Conservation (phyloP, 257 asterid genomes). For the Nicotiana tabacum region DNA sequence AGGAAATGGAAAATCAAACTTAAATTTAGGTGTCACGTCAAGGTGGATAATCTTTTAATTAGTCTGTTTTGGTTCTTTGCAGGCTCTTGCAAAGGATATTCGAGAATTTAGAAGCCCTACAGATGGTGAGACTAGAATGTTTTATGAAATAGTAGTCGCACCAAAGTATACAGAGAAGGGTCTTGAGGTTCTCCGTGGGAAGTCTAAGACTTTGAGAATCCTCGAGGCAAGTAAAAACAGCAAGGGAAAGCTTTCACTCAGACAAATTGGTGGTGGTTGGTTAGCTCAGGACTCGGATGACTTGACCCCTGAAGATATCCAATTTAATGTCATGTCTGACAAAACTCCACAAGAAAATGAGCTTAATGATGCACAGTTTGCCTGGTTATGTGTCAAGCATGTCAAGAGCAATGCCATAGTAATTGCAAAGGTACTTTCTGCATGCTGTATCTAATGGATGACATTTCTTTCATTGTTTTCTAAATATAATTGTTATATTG, state of each 20-base stretch:
- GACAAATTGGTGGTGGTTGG: slow-evolving; percentile 99
- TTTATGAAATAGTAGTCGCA: slow-evolving; percentile 90
- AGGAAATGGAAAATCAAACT: background rate
- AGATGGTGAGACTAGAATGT: slow-evolving; percentile 89
- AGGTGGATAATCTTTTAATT: background rate
- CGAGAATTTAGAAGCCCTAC: slow-evolving; percentile 93
- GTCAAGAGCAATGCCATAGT: slow-evolving; percentile 97
- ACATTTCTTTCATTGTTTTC: background rate
- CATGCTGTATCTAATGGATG: background rate
- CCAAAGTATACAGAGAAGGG: slow-evolving; percentile 81
- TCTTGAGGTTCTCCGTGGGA: slow-evolving; percentile 89
- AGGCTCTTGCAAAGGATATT: slow-evolving; percentile 90
- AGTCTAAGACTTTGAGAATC: slow-evolving; percentile 88
- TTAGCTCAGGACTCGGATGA: slow-evolving; percentile 96
- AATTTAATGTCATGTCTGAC: slow-evolving; percentile 59
- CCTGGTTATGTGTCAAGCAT: slow-evolving; percentile 94
- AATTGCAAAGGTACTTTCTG: slow-evolving; percentile 61
- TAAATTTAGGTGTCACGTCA: background rate
- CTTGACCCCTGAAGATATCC: slow-evolving; percentile 70
- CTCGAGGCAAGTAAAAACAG: slow-evolving; percentile 77
- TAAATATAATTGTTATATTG: slow-evolving; percentile 6
- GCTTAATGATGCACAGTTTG: slow-evolving; percentile 72
- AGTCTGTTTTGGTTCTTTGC: slow-evolving; percentile 9
- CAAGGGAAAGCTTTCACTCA: slow-evolving; percentile 76
- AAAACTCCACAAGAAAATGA: slow-evolving; percentile 63